Evolutionary conservation across 2,329 filamentous ascomycete genomes (phyloP).

Genomic region (Thyridium curvatum): DNA sequence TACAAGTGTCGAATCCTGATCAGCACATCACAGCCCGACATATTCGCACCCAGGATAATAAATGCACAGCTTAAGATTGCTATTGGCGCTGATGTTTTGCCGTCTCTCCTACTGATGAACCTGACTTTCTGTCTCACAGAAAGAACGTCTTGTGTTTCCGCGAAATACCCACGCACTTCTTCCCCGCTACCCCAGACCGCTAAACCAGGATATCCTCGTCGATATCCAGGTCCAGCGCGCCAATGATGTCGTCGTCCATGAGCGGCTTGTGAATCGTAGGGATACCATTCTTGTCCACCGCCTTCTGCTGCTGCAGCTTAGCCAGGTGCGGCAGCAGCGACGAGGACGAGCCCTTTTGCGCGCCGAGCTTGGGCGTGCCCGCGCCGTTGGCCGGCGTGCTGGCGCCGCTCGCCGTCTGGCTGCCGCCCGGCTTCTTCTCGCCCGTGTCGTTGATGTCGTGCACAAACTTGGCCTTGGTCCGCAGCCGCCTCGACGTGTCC

Average conservation of each 20-base stretch:
- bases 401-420: conserved; percentile 28
- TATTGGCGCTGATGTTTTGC: no score
- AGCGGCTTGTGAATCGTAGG: conserved; percentile 71
- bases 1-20: no score
- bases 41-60: no score
- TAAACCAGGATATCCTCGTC: conserved; percentile 66
- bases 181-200: no score
- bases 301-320: conserved; percentile 42
- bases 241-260: conserved; percentile 90
- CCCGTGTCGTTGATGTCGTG: conserved; percentile 51
- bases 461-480: conserved; percentile 62
- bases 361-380: conserved; percentile 41
- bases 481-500: conserved; percentile 55
- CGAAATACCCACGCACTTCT: no score
- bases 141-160: no score
- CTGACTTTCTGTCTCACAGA: no score
- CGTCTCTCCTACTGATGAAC: no score
- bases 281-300: conserved; percentile 50
- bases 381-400: conserved; percentile 36
- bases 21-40: no score
- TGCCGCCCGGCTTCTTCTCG: conserved; percentile 37
- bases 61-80: no score
- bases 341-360: conserved; percentile 31
- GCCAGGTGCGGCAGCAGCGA: conserved; percentile 43
- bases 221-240: conserved; percentile 80